These are phyloP conservation scores for Rhodosorus marinus DNA, from an alignment of 23 red algal species.

Conservation along the genomic window DNA sequence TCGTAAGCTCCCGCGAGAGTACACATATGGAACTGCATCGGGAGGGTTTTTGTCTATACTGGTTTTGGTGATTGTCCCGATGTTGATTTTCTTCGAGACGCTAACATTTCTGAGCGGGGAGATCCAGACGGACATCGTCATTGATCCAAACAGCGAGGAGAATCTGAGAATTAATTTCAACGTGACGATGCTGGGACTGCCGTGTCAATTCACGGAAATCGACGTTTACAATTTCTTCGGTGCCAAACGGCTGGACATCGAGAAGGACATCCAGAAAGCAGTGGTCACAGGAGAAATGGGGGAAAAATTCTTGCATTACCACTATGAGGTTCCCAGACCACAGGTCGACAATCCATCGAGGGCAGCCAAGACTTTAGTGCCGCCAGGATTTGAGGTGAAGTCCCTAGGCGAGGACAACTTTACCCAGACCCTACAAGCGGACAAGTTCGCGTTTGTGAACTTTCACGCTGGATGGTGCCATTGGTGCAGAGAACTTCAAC, in stretches of 20 bases:
- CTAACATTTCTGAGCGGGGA: conserved; percentile 47
- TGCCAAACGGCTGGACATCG: conserved; percentile 52
- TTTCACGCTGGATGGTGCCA: neutral
- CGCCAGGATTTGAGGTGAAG: too few relatives aligned
- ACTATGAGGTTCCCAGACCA: too few relatives aligned
- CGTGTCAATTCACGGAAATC: conserved; percentile 45
- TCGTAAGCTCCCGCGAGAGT: conserved; percentile 58
- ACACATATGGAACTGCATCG: conserved; percentile 43
- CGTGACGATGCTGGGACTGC: conserved; percentile 30
- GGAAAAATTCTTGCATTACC: conserved; percentile 23
- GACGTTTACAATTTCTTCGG: conserved; percentile 61
- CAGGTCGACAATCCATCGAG: too few relatives aligned
- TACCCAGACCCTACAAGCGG: neutral
- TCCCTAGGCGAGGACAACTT: neutral
- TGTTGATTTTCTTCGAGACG: conserved; percentile 54
- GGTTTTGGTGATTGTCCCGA: conserved; percentile 22
- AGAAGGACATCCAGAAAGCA: conserved; percentile 24
- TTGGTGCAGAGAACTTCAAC: too few relatives aligned
- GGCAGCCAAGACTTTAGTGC: too few relatives aligned
- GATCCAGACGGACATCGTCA: conserved; percentile 43
- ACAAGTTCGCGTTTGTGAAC: neutral
- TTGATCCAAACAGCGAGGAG: conserved; percentile 38
- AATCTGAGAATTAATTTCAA: conserved; percentile 45
- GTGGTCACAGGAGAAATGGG: conserved; percentile 26
- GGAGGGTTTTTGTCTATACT: conserved; percentile 38